phyloP scores from a whole-genome alignment of 208 protist species.

The Crithidia expoeki region DNA sequence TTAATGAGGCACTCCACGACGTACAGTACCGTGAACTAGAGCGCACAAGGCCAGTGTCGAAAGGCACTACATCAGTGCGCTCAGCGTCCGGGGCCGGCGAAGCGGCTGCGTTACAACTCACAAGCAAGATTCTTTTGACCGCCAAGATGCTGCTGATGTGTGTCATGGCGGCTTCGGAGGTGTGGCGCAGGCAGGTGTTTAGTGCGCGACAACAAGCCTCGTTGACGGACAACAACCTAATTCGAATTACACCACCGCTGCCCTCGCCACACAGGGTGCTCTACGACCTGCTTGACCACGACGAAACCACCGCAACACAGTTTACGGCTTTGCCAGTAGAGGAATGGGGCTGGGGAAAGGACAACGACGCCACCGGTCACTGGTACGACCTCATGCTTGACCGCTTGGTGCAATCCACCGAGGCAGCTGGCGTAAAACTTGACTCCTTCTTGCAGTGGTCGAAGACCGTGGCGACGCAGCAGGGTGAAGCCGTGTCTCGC shows the following conservation, averaged over 20 bases:
- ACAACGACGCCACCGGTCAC: conserved; percentile 28
- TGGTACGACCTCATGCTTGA: conserved; percentile 60
- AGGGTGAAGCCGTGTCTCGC: conserved; percentile 13
- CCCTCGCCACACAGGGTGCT: conserved; percentile 9
- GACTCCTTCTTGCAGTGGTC: conserved; percentile 32
- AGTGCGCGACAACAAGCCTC: neutral
- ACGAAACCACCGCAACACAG: neutral
- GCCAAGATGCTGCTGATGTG: conserved; percentile 56
- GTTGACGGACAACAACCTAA: neutral
- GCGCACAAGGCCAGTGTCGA: neutral
- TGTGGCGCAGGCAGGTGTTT: conserved; percentile 22
- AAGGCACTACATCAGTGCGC: neutral
- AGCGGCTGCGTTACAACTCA: conserved; percentile 8
- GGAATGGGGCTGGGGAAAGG: conserved; percentile 37
- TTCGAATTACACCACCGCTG: neutral
- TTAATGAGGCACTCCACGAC: conserved; percentile 67
- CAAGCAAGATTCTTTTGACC: conserved; percentile 36
- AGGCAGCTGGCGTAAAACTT: conserved; percentile 9
- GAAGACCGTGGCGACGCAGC: conserved; percentile 8
- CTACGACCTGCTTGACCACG: conserved; percentile 12
- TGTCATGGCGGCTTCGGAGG: conserved; percentile 43
- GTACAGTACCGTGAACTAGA: conserved; percentile 60
- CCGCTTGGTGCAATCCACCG: conserved; percentile 15
- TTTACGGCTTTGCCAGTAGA: conserved; percentile 36
- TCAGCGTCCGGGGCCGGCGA: conserved; percentile 6